Evolutionary conservation across 2,329 filamentous ascomycete species (phyloP), one percentile per base, ranked within the genome.

Genomic region (Ophiostoma himal-ulmi): DNA sequence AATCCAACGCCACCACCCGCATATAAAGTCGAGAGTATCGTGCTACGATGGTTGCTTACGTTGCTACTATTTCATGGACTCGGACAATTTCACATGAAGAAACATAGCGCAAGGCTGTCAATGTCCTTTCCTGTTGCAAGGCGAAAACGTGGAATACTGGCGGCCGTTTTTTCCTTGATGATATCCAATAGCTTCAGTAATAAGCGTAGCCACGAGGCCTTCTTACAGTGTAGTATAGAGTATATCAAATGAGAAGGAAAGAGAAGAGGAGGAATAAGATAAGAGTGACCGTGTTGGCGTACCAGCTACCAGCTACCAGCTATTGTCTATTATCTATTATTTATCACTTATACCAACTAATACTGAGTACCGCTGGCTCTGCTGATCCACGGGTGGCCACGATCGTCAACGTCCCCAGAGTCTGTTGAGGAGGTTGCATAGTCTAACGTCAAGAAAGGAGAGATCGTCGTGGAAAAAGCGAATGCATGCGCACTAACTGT

Each of bases 341-440:
- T 48, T 48, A 48, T 48, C 4, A 48, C 4, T 17, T 48, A n/a
- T 48, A 48, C 3, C 44, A 48, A 48, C n/a, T 20, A 48, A 48
- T 10, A 39, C 30, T 39, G 37, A 48, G n/a, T 10, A 39, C 30
- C 13, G 37, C 37, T 39, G 37, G 37, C 37, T 10, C 44, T 48
- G 52, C 26, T 57, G 52, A 57, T 57, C 44, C 52, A 17, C 52
- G 52, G 52, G n/a, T 57, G 52, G 22, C 52, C 52, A 30, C n/a
- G 52, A 57, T 57, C 52, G n/a, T 57, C 52, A 26, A 57, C 52
- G 52, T 57, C 52, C 14, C 52, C 52, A 26, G 52, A 57, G 52
- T 57, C n/a, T 26, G n/a, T 7, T 48, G 17, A 48, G 44, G 20
- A 57, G 52, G 11, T 22, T 57, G 52, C 44, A 48, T 48, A 48